A percentile compares a stretch with the other conserved stretches of the same genome.
Conservation (phyloP, 805 yeast species). For the Kluyveromyces starmeri region DNA sequence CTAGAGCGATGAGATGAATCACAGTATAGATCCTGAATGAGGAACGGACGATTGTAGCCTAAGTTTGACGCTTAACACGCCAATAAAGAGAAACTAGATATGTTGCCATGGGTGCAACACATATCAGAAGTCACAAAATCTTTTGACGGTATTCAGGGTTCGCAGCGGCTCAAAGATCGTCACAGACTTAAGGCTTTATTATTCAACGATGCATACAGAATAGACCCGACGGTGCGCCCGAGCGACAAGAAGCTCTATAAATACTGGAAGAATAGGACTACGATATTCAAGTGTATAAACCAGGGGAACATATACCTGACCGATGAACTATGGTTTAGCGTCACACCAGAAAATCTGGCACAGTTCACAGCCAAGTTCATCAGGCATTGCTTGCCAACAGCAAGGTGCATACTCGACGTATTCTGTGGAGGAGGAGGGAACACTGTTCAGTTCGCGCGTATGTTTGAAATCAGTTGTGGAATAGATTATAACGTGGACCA, state of each 20-base stretch:
- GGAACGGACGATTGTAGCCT: too few relatives aligned
- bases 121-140: too few relatives aligned
- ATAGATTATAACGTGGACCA: conserved; percentile 54
- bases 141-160: conserved; percentile 15
- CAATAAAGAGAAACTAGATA: too few relatives aligned
- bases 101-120: too few relatives aligned
- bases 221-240: conserved; percentile 13
- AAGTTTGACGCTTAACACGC: too few relatives aligned
- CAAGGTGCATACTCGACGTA: conserved; percentile 47
- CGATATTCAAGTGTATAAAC: conserved; percentile 54
- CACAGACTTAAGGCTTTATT: conserved; percentile 8
- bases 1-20: too few relatives aligned
- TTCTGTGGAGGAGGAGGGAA: conserved; percentile 91
- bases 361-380: conserved; percentile 47
- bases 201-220: conserved; percentile 11
- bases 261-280: conserved; percentile 56
- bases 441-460: conserved; percentile 60
- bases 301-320: conserved; percentile 57
- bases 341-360: conserved; percentile 76
- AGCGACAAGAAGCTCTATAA: conserved; percentile 26
- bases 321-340: conserved; percentile 75
- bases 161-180: conserved; percentile 17
- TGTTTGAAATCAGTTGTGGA: conserved; percentile 49
- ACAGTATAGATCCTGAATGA: too few relatives aligned
- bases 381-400: conserved; percentile 41